These are phyloP conservation scores for Colletotrichum sp. DNA, from an alignment of 2,329 filamentous ascomycete genomes.

Conservation along the genomic window DNA sequence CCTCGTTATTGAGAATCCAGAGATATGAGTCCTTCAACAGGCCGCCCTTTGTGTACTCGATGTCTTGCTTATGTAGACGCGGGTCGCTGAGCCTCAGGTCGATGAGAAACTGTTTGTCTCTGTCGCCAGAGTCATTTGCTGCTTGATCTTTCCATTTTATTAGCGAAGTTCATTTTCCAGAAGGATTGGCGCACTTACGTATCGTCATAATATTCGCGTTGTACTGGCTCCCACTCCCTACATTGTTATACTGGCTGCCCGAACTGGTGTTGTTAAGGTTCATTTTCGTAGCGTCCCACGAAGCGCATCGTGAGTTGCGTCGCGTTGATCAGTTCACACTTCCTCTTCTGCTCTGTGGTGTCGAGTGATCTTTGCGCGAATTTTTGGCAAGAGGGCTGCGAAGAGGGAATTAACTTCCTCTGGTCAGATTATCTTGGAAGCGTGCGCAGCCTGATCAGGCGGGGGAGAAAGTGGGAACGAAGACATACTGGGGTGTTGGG, in stretches of 20 bases:
- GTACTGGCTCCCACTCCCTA: not conserved
- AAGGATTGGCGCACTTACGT: not conserved
- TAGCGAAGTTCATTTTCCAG: not conserved
- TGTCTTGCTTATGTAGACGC: slow-evolving; percentile 35
- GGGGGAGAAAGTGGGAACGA: not conserved
- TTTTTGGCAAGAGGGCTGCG: not conserved
- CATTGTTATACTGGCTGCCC: not conserved
- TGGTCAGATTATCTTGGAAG: not conserved
- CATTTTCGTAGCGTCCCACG: not conserved
- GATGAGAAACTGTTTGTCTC: not conserved
- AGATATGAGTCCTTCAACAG: slow-evolving; percentile 33
- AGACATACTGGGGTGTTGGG: no score
- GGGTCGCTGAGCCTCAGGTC: slow-evolving; percentile 30
- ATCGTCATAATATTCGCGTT: not conserved
- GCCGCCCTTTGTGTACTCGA: slow-evolving; percentile 38
- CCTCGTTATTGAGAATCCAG: slow-evolving; percentile 37
- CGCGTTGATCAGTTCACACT: fast-evolving
- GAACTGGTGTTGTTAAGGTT: not conserved
- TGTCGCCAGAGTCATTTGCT: fast-evolving
- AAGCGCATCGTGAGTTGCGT: not conserved
- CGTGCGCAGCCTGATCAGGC: not conserved
- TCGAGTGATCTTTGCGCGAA: fast-evolving
- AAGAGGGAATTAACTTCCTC: fast-evolving
- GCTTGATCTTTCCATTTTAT: fast-evolving
- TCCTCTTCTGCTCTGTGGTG: not conserved